Evolutionary conservation across 164 flowering plant species (phyloP).

Genomic region (Piper betle): DNA sequence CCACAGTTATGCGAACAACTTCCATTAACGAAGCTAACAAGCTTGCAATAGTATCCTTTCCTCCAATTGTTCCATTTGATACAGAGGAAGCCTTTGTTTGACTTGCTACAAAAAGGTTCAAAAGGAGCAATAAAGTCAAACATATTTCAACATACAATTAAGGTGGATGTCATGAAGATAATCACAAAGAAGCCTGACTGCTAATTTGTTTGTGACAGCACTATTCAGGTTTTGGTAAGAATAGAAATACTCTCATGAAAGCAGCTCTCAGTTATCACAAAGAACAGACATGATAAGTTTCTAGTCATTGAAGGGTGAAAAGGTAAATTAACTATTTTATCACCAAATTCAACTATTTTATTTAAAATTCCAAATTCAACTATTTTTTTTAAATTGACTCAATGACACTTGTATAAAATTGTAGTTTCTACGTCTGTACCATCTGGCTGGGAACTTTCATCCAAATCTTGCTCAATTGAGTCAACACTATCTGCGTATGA

Average conservation of each 20-base stretch:
- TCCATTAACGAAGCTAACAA: slow-evolving; percentile 96
- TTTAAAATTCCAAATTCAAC: too few relatives aligned
- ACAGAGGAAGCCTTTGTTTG: slow-evolving; percentile 42
- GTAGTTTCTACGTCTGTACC: slow-evolving; percentile 21
- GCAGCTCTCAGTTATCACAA: too few relatives aligned
- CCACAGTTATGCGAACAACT: slow-evolving; percentile 94
- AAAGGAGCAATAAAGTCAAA: neutral
- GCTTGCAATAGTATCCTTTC: slow-evolving; percentile 81
- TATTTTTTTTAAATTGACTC: neutral
- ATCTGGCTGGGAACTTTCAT: slow-evolving; percentile 55
- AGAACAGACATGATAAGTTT: too few relatives aligned
- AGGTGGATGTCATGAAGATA: too few relatives aligned
- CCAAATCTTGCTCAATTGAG: slow-evolving; percentile 39
- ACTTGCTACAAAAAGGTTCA: slow-evolving; percentile 19
- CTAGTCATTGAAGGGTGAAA: too few relatives aligned
- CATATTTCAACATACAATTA: too few relatives aligned
- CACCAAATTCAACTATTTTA: too few relatives aligned
- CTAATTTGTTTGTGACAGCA: too few relatives aligned
- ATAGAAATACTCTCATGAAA: too few relatives aligned
- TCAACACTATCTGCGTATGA: slow-evolving; percentile 47
- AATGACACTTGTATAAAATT: neutral
- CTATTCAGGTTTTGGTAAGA: too few relatives aligned
- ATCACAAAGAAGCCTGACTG: too few relatives aligned
- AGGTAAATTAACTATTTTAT: too few relatives aligned
- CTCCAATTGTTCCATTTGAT: slow-evolving; percentile 40